Evolutionary conservation across 2,329 filamentous ascomycete species (phyloP), one percentile per base, ranked within the genome.

Genomic region (Fusarium decemcellulare): DNA sequence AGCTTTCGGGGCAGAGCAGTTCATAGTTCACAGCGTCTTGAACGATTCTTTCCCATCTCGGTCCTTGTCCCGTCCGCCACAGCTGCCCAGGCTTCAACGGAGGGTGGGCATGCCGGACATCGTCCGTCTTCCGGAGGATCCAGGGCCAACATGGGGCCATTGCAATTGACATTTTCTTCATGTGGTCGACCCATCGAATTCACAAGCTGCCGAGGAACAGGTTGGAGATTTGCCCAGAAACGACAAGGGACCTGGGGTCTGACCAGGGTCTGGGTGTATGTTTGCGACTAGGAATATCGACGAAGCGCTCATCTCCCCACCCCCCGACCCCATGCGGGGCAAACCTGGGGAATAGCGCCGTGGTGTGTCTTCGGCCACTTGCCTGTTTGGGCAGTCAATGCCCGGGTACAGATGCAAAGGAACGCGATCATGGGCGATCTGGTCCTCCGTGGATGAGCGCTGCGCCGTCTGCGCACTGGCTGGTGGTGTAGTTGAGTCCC

Each of bases 131-230:
- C 39, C 42, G 57, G 46, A 12, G 30, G 15, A 36, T 27, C 53
- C 36, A 50, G 64, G 58, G 56, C 64, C 66, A 61, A 67, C 67
- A 61, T 55, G 44, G 56, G 54, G 48, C 42, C 40, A 46, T 29
- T 47, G 18, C 8, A 32, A 43, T 30, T 46, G 16, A 14, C 8
- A 39, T 39, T 23, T 48, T 23, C 40, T 63, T 57, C 67, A 67
- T 71, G 65, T 71, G 70, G 47, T 62, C 46, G 53, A 32, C 48
- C 56, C 18, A 30, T 42, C 43, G 55, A 44, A 61, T 70, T 74
- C 72, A 74, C 72, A 73, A 74, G 72, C 68, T 75, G 68, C 72
- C 72, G 72, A 74, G 72, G 72, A 61, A 68, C 65, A 59, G 55
- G 12, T 58, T 43, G 48, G 36, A 58, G 53, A 55, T 56, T 52